Conservation (phyloP, 108 stramenopile genomes). For the Epipyxis sp. region DNA sequence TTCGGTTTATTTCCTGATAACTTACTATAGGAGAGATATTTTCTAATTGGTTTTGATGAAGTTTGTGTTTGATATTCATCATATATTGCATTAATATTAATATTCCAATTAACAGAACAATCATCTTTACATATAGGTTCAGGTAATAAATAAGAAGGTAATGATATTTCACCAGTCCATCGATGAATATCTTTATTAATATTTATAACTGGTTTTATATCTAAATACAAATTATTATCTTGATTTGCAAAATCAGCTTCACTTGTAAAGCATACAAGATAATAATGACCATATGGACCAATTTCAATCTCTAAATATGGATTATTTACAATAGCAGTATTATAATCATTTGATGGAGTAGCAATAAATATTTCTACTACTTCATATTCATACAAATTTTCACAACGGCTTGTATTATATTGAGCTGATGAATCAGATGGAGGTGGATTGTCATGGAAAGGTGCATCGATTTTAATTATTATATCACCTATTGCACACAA, state of each 20-base stretch:
- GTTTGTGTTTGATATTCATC: too few species aligned
- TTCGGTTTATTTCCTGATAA: constrained; percentile 5
- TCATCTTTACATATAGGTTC: constrained; percentile 1
- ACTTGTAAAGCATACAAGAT: neutral
- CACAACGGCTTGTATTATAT: too few species aligned
- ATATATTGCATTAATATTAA: neutral
- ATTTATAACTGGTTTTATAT: neutral
- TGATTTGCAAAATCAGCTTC: constrained; percentile 20
- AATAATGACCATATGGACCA: constrained; percentile 15
- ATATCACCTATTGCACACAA: constrained; percentile 1
- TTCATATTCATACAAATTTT: constrained; percentile 2
- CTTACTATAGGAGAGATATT: neutral
- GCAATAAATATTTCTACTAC: constrained; percentile 18
- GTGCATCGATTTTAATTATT: neutral
- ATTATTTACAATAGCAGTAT: neutral
- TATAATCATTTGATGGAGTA: neutral
- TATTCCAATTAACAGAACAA: constrained; percentile 2
- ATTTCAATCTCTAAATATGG: constrained; percentile 13
- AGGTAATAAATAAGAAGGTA: neutral
- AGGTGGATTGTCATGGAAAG: neutral
- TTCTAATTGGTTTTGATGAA: neutral
- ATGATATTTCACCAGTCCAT: neutral
- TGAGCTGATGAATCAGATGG: neutral
- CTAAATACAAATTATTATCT: neutral
- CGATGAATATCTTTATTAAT: neutral